phyloP scores from a whole-genome alignment of 2,329 filamentous ascomycete species.

The Mariannaea elegans region DNA sequence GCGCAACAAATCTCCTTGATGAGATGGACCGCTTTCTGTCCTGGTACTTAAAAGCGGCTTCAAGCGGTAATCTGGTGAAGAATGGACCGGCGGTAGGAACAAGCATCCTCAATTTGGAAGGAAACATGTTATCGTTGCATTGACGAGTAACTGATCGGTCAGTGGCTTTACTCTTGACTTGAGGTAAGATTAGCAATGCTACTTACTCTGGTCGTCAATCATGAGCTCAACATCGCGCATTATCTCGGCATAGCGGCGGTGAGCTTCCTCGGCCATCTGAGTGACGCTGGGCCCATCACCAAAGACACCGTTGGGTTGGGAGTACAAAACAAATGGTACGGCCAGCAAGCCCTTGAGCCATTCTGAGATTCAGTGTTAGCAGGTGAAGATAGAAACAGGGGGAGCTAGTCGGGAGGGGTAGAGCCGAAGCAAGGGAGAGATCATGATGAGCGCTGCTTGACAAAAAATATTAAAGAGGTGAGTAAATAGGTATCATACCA shows the following conservation, averaged over 20 bases:
- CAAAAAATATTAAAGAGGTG: neutral
- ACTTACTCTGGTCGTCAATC: slow-evolving; percentile 87
- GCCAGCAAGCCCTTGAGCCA: slow-evolving; percentile 97
- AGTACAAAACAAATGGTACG: slow-evolving; percentile 95
- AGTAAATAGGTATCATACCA: slow-evolving; percentile 55
- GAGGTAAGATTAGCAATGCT: neutral
- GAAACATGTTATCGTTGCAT: slow-evolving; percentile 67
- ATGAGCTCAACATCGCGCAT: slow-evolving; percentile 92
- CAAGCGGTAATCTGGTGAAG: slow-evolving; percentile 87
- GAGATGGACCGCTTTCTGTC: slow-evolving; percentile 88
- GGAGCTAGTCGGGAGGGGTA: slow-evolving; percentile 2
- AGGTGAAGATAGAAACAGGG: neutral
- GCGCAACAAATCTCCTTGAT: slow-evolving; percentile 89
- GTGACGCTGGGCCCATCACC: slow-evolving; percentile 72
- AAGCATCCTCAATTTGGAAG: slow-evolving; percentile 91
- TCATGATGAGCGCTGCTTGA: neutral
- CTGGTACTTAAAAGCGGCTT: slow-evolving; percentile 91
- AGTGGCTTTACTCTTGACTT: neutral
- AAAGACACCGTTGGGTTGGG: slow-evolving; percentile 89
- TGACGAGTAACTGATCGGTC: slow-evolving; percentile 72
- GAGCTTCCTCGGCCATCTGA: slow-evolving; percentile 81
- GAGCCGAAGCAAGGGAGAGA: slow-evolving; percentile 12
- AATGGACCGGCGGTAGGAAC: slow-evolving; percentile 93
- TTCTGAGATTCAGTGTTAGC: slow-evolving; percentile 62
- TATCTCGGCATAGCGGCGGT: slow-evolving; percentile 92